Percentiles rank a stretch among this genome's conserved stretches.
These are phyloP conservation scores for Puya raimondii DNA, from an alignment of 176 grass and related monocot species.

Conservation along the genomic window DNA sequence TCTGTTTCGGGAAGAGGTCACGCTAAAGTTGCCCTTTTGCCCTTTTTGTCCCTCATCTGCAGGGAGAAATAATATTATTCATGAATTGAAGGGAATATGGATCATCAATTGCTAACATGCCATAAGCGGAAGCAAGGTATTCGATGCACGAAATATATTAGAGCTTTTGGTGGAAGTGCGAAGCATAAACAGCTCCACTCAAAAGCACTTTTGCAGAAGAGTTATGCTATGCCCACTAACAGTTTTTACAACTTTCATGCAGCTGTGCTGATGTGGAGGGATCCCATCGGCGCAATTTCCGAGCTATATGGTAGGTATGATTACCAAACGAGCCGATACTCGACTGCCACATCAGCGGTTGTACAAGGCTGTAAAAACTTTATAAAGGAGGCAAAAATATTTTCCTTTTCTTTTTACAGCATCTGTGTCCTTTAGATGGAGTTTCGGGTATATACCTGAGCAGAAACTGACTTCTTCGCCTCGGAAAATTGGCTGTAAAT, in stretches of 20 bases:
- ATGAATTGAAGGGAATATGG: background rate
- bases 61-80: conserved; percentile 8
- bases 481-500: conserved; percentile 73
- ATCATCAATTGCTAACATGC: background rate
- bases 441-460: conserved; percentile 37
- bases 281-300: no score
- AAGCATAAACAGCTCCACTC: no score
- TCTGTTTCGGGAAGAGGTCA: conserved; percentile 26
- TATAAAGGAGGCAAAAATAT: background rate
- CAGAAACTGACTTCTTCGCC: conserved; percentile 73
- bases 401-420: background rate
- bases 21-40: conserved; percentile 83
- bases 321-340: no score
- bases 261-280: no score
- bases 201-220: no score
- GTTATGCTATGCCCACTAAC: no score
- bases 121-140: no score
- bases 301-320: no score
- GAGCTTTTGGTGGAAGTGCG: no score
- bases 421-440: background rate
- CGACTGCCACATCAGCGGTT: no score
- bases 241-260: no score
- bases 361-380: background rate
- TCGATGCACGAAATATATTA: no score
- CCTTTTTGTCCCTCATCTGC: conserved; percentile 82